Evolutionary conservation across 768 basidiomycete species (phyloP).

Genomic region (Phlebiopsis gigantea): DNA sequence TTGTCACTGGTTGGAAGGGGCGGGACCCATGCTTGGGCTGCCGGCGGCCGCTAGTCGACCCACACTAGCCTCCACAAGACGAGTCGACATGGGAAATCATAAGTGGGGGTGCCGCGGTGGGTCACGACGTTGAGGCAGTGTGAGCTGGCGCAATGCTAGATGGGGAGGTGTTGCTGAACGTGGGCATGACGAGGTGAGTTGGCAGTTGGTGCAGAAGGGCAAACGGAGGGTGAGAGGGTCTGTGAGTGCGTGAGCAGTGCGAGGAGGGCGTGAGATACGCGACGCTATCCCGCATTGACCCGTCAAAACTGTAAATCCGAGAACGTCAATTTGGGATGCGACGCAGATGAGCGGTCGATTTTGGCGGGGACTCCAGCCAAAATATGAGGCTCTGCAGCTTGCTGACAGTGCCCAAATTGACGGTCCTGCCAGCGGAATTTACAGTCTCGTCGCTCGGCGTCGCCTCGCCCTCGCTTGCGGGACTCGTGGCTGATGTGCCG

Average conservation of each 20-base stretch:
- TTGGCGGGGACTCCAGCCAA: neutral
- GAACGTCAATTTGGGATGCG: slow-evolving; percentile 1
- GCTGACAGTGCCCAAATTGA: neutral
- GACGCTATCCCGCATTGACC: neutral
- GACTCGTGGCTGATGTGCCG: neutral
- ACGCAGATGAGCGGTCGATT: too few species aligned
- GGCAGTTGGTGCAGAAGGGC: too few species aligned
- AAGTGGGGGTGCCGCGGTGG: neutral
- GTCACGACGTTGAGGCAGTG: neutral
- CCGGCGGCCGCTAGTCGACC: too few species aligned
- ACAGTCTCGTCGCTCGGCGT: neutral
- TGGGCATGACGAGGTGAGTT: neutral
- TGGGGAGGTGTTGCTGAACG: neutral
- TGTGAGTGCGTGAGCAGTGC: too few species aligned
- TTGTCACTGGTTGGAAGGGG: too few species aligned
- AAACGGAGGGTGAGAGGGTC: neutral
- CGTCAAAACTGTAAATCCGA: slow-evolving; percentile 4
- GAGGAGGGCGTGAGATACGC: too few species aligned
- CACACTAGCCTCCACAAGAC: too few species aligned
- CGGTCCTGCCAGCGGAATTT: slow-evolving; percentile 1
- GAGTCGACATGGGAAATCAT: too few species aligned
- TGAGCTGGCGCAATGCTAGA: neutral
- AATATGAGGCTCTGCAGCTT: neutral
- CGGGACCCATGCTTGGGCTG: too few species aligned
- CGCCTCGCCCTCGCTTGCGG: neutral